A percentile compares a stretch with the other conserved stretches of the same genome.
Conservation (phyloP, 2,329 filamentous ascomycete genomes). For the Colletotrichum sp. region DNA sequence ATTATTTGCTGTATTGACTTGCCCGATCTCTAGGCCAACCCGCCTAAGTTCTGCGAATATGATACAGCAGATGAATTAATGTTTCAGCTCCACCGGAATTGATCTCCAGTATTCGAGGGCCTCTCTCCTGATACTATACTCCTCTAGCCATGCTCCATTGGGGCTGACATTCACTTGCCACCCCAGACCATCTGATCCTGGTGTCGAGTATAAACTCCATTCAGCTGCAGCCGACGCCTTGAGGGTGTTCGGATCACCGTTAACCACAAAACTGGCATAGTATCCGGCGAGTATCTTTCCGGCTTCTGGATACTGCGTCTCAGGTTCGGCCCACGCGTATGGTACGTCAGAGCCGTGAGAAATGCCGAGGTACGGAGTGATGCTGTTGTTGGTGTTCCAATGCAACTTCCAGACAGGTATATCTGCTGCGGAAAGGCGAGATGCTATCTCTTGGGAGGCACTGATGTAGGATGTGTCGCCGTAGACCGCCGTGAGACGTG, state of each 20-base stretch:
- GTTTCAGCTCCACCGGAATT: neutral
- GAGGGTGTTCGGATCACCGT: slow-evolving; percentile 36
- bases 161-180: slow-evolving; percentile 3
- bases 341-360: neutral
- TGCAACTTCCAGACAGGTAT: slow-evolving; percentile 40
- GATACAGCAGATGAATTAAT: neutral
- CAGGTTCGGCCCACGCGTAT: slow-evolving; percentile 1
- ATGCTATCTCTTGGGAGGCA: neutral
- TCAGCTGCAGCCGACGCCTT: slow-evolving; percentile 22
- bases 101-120: slow-evolving; percentile 3
- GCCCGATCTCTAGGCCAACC: accelerated
- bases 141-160: neutral
- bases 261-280: slow-evolving; percentile 39
- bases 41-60: accelerated
- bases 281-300: slow-evolving; percentile 18
- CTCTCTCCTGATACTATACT: neutral
- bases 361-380: slow-evolving; percentile 30
- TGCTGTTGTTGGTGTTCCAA: slow-evolving; percentile 40
- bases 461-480: slow-evolving; percentile 3
- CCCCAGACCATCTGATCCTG: neutral
- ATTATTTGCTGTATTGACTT: neutral
- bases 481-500: neutral
- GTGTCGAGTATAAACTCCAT: slow-evolving; percentile 17
- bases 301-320: neutral
- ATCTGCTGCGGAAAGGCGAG: neutral